Base-by-base conservation (phyloP, 208 protist species). In the Trypanosoma grayi region DNA sequence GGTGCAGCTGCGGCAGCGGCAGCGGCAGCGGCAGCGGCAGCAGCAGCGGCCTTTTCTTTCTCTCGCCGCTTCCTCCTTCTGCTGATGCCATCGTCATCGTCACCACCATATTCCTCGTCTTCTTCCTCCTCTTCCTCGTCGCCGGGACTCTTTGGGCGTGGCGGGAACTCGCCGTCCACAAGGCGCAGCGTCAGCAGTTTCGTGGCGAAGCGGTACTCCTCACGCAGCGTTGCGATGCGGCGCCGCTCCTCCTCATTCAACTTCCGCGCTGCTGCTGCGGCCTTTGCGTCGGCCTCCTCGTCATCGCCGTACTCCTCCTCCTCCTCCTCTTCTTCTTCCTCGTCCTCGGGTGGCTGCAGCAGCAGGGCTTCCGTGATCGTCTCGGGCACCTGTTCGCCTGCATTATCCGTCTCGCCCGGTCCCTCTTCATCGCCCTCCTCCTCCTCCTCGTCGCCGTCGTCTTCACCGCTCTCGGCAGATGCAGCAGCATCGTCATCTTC, bases 191-290 rank as follows among this genome's bases (percentile, higher is more conserved):
- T 68, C 36, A 94, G 43, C 20, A 81, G 66, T 47, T 80, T 65
- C 25, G 75, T 66, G 14, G 68, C 74, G 8, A 92, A 73, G n/a
- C 74, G 66, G 58, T 92, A 92, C 66, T 79, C 78, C 20, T 74
- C 77, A 4, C 87, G 79, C 9, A 91, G 72, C 14, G 58, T 76
- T 11, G 58, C 60, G 31, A 94, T 80, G 46, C 76, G 77, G 6
- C 79, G 61, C 27, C 64, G 70, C 68, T 94, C 87, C 31, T 44
- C 79, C 77, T 37, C 73, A 68, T 40, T 59, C 73, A 45, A 64
- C 59, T 28, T 65, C 72, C 31, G 75, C 66, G 31, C 58, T 57
- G 20, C 64, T 64, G 11, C 71, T 61, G 41, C 73, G 59, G 24
- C 70, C 54, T 69, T 60, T 41, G 78, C 79, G 47, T 85, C 75